phyloP scores from a whole-genome alignment of 1,284 basidiomycete species.

The Cryptococcus floricola region DNA sequence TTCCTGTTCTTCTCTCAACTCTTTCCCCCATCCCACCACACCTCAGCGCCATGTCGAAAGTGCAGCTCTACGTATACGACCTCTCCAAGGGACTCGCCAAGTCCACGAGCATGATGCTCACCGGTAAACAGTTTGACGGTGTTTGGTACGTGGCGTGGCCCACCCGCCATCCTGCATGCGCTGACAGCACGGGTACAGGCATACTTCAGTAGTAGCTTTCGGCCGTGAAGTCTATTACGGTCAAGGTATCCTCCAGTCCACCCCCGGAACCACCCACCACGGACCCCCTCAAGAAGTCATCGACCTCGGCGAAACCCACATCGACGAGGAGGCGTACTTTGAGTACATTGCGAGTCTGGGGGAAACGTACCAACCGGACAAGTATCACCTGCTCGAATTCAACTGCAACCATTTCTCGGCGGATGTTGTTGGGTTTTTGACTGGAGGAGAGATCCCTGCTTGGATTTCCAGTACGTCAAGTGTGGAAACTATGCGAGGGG shows the following conservation, averaged over 20 bases:
- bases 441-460: constrained; percentile 68
- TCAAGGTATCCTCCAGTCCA: constrained; percentile 64
- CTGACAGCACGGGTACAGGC: constrained; percentile 24
- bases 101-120: constrained; percentile 69
- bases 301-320: constrained; percentile 73
- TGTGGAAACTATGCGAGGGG: background rate
- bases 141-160: constrained; percentile 62
- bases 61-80: constrained; percentile 84
- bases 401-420: constrained; percentile 85
- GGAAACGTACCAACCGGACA: constrained; percentile 77
- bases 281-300: constrained; percentile 70
- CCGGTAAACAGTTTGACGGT: constrained; percentile 80
- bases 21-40: background rate
- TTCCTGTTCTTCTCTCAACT: background rate
- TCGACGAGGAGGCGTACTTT: constrained; percentile 77
- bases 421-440: constrained; percentile 77
- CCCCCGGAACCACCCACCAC: constrained; percentile 76
- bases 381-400: constrained; percentile 79
- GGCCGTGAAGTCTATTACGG: constrained; percentile 84
- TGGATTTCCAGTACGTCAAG: constrained; percentile 59
- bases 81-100: constrained; percentile 78
- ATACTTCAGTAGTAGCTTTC: constrained; percentile 83
- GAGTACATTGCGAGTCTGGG: constrained; percentile 74
- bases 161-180: background rate
- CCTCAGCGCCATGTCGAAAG: constrained; percentile 48